phyloP scores from a whole-genome alignment of 306 rosid genomes.

The Aeschynomene evenia region DNA sequence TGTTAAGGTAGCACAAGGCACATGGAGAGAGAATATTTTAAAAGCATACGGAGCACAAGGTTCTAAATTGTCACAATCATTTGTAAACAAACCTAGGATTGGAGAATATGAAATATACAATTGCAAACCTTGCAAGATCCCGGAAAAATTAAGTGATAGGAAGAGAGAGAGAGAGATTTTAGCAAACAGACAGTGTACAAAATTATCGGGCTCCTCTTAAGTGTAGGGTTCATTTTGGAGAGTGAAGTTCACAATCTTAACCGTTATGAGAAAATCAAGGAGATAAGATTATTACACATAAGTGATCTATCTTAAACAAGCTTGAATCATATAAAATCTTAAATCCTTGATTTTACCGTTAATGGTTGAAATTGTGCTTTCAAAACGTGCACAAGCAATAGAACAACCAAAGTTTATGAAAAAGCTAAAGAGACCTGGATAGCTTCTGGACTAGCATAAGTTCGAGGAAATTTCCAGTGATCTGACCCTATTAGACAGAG shows the following conservation, averaged over 20 bases:
- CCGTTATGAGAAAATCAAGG: too few species aligned
- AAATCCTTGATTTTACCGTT: too few species aligned
- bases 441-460: slow-evolving; percentile 89
- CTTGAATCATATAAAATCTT: too few species aligned
- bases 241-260: too few species aligned
- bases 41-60: slow-evolving; percentile 3
- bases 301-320: too few species aligned
- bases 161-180: background rate
- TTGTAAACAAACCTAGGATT: slow-evolving; percentile 2
- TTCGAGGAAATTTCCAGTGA: slow-evolving; percentile 96
- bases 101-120: background rate
- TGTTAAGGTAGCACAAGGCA: slow-evolving; percentile 9
- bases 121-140: background rate
- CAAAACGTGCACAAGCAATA: slow-evolving; percentile 11
- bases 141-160: background rate
- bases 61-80: background rate
- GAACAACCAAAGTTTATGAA: background rate
- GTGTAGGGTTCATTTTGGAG: too few species aligned
- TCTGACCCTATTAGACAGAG: slow-evolving; percentile 91
- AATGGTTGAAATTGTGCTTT: too few species aligned
- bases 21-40: background rate
- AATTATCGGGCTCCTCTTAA: too few species aligned
- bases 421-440: slow-evolving; percentile 69
- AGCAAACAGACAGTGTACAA: background rate
- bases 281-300: too few species aligned